Conservation (phyloP, 495 filamentous ascomycete genomes). For the Neurospora sp. region DNA sequence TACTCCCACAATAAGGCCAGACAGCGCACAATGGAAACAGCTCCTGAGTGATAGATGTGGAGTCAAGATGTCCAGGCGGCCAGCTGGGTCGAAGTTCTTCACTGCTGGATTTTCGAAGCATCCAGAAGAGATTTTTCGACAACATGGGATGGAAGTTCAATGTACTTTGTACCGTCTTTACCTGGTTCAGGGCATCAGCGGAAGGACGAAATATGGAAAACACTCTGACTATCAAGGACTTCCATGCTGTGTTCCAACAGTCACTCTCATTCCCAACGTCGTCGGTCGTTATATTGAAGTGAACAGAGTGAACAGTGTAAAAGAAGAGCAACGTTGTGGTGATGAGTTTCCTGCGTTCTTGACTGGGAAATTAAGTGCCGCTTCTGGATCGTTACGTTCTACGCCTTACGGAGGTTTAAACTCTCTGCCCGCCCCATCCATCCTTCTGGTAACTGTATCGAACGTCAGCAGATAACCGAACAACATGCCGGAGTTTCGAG, state of each 20-base stretch:
- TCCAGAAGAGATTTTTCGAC: neutral
- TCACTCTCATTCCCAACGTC: neutral
- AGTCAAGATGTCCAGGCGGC: neutral
- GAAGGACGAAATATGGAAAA: neutral
- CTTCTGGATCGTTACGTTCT: no score
- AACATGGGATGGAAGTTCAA: neutral
- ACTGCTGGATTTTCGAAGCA: neutral
- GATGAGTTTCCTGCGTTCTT: neutral
- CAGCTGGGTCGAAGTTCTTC: neutral
- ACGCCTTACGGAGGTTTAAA: no score
- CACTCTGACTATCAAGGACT: neutral
- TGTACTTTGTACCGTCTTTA: neutral
- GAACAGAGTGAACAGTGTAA: neutral
- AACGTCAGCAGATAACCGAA: no score
- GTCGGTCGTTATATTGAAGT: neutral
- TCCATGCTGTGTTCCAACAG: neutral
- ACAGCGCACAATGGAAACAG: neutral
- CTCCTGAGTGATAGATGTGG: neutral
- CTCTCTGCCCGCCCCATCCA: no score
- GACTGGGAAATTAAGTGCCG: neutral
- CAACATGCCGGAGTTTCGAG: no score
- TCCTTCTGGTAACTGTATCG: no score
- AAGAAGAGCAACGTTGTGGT: neutral
- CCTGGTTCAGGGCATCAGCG: neutral
- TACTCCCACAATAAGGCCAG: neutral